Percentiles rank a stretch among this genome's conserved stretches.
Evolutionary conservation across 2,329 filamentous ascomycete genomes (phyloP).

Genomic region (Escovopsis weberi): DNA sequence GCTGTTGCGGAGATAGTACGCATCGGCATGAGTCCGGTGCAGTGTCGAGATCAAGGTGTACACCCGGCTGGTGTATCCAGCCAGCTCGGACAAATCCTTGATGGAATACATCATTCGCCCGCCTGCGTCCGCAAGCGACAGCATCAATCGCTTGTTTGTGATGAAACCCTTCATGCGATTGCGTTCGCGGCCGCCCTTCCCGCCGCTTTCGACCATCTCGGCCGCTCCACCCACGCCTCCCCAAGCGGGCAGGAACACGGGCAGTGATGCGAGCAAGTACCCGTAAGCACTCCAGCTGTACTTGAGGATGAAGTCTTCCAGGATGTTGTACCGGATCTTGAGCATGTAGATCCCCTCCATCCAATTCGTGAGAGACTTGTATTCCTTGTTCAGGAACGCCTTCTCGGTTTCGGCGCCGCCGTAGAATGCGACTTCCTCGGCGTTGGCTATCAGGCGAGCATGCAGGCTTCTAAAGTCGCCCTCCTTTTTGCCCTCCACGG

Average conservation of each 20-base stretch:
- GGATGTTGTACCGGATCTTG: conserved; percentile 96
- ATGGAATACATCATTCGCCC: conserved; percentile 99
- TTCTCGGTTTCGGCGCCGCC: conserved; percentile 92
- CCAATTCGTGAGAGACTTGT: conserved; percentile 84
- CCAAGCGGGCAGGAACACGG: conserved; percentile 89
- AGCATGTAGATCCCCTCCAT: conserved; percentile 98
- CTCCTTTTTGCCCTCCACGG: conserved; percentile 87
- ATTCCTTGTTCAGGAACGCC: conserved; percentile 79
- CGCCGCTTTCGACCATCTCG: conserved; percentile 42
- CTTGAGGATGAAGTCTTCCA: conserved; percentile 95
- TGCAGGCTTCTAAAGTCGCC: conserved; percentile 90
- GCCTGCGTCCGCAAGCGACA: conserved; percentile 89
- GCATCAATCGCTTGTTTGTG: conserved; percentile 96
- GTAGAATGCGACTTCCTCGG: conserved; percentile 96
- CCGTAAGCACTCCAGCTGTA: conserved; percentile 98
- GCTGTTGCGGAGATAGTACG: conserved; percentile 57
- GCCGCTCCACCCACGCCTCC: conserved; percentile 64
- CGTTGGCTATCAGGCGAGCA: conserved; percentile 85
- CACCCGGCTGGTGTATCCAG: conserved; percentile 88
- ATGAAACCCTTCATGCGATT: conserved; percentile 97
- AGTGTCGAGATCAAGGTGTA: conserved; percentile 92
- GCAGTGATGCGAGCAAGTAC: conserved; percentile 82
- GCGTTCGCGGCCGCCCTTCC: conserved; percentile 51
- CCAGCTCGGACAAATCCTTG: conserved; percentile 91
- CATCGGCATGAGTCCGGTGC: conserved; percentile 81